These are phyloP conservation scores for Cordyceps cateniannulata DNA, from an alignment of 2,329 filamentous ascomycete species.

Conservation along the genomic window DNA sequence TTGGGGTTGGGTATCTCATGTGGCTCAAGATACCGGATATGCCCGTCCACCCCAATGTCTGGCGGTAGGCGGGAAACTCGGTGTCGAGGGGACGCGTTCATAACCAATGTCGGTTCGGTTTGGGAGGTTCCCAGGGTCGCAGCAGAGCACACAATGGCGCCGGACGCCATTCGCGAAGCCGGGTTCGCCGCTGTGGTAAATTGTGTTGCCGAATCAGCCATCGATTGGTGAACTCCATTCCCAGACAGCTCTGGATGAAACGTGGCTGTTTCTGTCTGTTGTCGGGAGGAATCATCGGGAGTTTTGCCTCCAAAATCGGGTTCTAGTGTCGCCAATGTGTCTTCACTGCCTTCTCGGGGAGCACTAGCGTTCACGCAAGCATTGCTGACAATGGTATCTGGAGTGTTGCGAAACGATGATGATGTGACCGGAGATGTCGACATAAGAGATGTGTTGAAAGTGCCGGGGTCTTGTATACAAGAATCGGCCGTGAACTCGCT, in stretches of 20 bases:
- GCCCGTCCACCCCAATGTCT: not conserved
- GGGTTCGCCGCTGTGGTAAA: not conserved
- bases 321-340: not conserved
- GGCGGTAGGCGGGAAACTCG: conserved; percentile 1
- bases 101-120: not conserved
- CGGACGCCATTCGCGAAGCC: not conserved
- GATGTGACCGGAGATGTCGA: not conserved
- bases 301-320: not conserved
- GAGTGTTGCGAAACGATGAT: not conserved
- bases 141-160: not conserved
- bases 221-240: not conserved
- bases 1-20: not conserved
- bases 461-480: not conserved
- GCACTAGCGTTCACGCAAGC: not conserved
- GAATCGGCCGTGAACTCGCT: not conserved
- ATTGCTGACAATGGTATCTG: not conserved
- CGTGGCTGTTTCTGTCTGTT: not conserved
- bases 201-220: not conserved
- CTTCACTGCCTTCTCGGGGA: not conserved
- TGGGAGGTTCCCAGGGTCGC: not conserved
- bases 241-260: not conserved
- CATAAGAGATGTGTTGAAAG: not conserved
- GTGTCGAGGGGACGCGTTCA: conserved; percentile 3
- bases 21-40: conserved; percentile 2
- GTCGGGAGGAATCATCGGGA: not conserved